Percentiles rank a stretch among this genome's conserved stretches.
phyloP scores from a whole-genome alignment of 169 alveolate species.

The Plasmodium berghei region DNA sequence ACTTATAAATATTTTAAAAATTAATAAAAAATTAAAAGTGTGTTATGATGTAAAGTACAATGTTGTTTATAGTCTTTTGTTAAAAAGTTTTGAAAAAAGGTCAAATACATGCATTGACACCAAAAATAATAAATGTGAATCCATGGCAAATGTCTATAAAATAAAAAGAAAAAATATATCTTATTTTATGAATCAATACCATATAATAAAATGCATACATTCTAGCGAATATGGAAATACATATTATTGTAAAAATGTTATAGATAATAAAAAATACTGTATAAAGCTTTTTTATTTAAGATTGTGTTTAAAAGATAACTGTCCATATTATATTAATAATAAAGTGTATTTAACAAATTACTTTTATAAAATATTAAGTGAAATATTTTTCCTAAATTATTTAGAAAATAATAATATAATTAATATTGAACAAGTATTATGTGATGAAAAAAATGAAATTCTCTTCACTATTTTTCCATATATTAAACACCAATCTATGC shows the following conservation, averaged over 20 bases:
- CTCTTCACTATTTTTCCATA: slow-evolving; percentile 28
- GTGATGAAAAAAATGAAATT: slow-evolving; percentile 51
- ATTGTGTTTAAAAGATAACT: slow-evolving; percentile 48
- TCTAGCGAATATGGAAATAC: slow-evolving; percentile 31
- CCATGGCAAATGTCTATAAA: slow-evolving; percentile 29
- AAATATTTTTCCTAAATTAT: slow-evolving; percentile 51
- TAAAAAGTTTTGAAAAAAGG: slow-evolving; percentile 7
- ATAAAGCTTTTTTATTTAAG: slow-evolving; percentile 37
- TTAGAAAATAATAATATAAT: slow-evolving; percentile 50
- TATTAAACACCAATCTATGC: slow-evolving; percentile 54
- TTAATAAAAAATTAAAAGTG: slow-evolving; percentile 41
- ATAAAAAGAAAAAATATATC: slow-evolving; percentile 50
- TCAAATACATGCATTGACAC: background rate
- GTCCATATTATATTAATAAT: slow-evolving; percentile 48
- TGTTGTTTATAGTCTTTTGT: slow-evolving; percentile 46
- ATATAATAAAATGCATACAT: slow-evolving; percentile 56
- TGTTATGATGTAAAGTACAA: slow-evolving; percentile 52
- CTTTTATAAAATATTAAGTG: slow-evolving; percentile 58
- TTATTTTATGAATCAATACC: slow-evolving; percentile 57
- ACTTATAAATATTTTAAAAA: slow-evolving; percentile 49
- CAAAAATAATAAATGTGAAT: background rate
- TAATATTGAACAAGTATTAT: slow-evolving; percentile 49
- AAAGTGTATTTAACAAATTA: slow-evolving; percentile 51
- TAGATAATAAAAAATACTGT: slow-evolving; percentile 56
- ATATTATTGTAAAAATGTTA: slow-evolving; percentile 49